Conservation (phyloP, 208 protist genomes). For the Novymonas esmeraldas region DNA sequence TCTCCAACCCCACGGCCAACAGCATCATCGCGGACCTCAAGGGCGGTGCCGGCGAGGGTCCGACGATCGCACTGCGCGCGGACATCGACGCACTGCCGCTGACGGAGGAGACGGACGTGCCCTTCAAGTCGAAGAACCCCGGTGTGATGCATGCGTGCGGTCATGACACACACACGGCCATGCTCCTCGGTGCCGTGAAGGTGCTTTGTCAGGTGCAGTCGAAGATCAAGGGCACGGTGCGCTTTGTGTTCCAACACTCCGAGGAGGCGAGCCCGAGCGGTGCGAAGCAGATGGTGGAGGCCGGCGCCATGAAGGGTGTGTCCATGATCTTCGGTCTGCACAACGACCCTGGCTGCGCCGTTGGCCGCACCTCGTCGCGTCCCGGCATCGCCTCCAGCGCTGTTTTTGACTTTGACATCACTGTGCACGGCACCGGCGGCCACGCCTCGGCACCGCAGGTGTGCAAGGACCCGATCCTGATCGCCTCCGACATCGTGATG, state of each 20-base stretch:
- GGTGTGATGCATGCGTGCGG: slow-evolving; percentile 71
- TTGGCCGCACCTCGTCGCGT: slow-evolving; percentile 21
- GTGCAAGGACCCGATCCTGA: slow-evolving; percentile 57
- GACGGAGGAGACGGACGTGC: slow-evolving; percentile 46
- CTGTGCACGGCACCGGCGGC: slow-evolving; percentile 55
- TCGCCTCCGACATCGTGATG: slow-evolving; percentile 52
- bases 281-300: slow-evolving; percentile 47
- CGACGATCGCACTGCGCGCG: slow-evolving; percentile 43
- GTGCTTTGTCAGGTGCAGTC: slow-evolving; percentile 52
- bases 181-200: slow-evolving; percentile 57
- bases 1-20: slow-evolving; percentile 37
- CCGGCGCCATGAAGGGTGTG: slow-evolving; percentile 51
- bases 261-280: slow-evolving; percentile 63
- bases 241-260: slow-evolving; percentile 73
- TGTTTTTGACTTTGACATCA: slow-evolving; percentile 68
- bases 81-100: slow-evolving; percentile 72
- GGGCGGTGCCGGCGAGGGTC: slow-evolving; percentile 47
- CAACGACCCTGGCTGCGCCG: slow-evolving; percentile 27
- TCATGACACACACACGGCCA: slow-evolving; percentile 63
- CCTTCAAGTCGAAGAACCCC: slow-evolving; percentile 46
- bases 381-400: slow-evolving; percentile 46
- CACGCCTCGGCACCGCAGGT: slow-evolving; percentile 60
- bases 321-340: slow-evolving; percentile 61
- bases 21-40: slow-evolving; percentile 53
- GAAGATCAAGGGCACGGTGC: slow-evolving; percentile 60